Percentiles rank a stretch among this genome's conserved stretches.
Conservation (phyloP, 129 eudicot genomes). For the Arctium minus region DNA sequence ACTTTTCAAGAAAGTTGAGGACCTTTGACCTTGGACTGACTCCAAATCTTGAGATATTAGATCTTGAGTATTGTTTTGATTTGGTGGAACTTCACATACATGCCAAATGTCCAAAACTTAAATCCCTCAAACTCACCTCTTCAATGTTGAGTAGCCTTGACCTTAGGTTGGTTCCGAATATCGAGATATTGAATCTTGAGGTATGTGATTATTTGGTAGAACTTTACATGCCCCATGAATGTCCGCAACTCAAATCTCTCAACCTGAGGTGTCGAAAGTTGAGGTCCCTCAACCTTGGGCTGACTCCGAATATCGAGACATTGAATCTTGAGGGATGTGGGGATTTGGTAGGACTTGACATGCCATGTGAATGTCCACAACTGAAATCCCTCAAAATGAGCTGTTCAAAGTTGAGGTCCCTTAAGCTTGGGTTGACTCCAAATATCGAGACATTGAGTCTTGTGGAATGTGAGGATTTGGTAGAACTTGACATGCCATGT, state of each 20-base stretch:
- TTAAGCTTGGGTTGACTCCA: background rate
- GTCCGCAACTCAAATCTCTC: background rate
- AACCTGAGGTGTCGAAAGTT: background rate
- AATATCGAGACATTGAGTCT: background rate
- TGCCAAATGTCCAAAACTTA: background rate
- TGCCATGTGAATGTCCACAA: background rate
- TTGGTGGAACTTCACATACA: conserved; percentile 7
- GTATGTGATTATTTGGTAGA: background rate
- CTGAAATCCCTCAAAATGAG: background rate
- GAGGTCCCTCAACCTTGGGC: background rate
- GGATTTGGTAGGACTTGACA: background rate
- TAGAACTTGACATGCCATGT: background rate
- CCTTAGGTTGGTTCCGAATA: background rate
- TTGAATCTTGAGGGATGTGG: background rate
- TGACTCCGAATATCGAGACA: background rate
- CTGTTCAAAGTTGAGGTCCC: background rate
- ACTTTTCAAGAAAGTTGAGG: background rate
- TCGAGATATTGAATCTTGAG: background rate
- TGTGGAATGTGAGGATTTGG: background rate
- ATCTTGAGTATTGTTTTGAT: background rate
- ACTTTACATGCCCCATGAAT: background rate
- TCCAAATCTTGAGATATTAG: background rate
- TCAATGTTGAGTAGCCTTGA: background rate
- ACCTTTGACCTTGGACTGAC: background rate
- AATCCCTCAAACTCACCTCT: background rate